Evolutionary conservation across 2,329 filamentous ascomycete species (phyloP).

Genomic region (Cladosporium velox): DNA sequence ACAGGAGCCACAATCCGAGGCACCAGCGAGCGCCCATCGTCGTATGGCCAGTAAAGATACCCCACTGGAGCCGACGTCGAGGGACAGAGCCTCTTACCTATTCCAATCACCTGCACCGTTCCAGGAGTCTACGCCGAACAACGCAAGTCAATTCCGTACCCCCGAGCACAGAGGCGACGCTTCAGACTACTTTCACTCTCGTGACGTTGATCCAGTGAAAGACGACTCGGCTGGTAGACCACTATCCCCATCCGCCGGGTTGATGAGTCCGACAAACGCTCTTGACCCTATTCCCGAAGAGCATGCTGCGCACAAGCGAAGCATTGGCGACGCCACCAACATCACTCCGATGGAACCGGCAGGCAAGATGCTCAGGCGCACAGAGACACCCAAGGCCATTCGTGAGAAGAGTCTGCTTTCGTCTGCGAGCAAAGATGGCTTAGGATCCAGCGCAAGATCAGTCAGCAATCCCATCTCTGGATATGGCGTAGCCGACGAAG

Average conservation of each 20-base stretch:
- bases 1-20: conserved; percentile 19
- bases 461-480: conserved; percentile 37
- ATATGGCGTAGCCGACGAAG: conserved; percentile 49
- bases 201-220: neutral
- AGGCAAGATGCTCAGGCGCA: conserved; percentile 43
- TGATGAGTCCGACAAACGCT: conserved; percentile 32
- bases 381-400: conserved; percentile 46
- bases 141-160: neutral
- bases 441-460: conserved; percentile 21
- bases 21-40: conserved; percentile 21
- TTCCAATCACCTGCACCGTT: conserved; percentile 46
- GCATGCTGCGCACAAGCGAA: conserved; percentile 39
- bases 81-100: conserved; percentile 50
- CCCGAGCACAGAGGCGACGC: conserved; percentile 14
- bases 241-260: conserved; percentile 27
- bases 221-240: neutral
- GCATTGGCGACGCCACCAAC: conserved; percentile 39
- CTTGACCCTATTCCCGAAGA: conserved; percentile 57
- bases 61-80: conserved; percentile 46
- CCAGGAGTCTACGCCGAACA: neutral
- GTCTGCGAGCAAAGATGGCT: conserved; percentile 7
- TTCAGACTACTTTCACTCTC: conserved; percentile 23
- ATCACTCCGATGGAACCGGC: conserved; percentile 14
- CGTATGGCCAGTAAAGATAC: conserved; percentile 33
- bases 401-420: conserved; percentile 35